phyloP scores from a whole-genome alignment of 768 basidiomycete species.

The Vishniacozyma victoriae region DNA sequence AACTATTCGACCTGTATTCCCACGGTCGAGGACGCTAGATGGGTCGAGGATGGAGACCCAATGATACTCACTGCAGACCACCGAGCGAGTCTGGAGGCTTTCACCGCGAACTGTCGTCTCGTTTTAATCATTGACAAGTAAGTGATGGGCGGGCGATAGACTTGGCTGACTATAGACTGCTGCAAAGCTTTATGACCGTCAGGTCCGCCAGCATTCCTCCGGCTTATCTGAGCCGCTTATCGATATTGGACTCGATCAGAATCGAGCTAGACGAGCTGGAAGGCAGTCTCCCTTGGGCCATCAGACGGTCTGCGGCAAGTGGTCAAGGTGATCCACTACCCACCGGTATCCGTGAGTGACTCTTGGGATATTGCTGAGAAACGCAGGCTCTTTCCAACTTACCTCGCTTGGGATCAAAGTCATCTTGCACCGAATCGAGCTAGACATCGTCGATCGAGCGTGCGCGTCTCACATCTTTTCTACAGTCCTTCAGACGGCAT shows the following conservation, averaged over 20 bases:
- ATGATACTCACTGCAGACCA: no score
- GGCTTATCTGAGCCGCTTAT: not conserved
- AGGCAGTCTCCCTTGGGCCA: not conserved
- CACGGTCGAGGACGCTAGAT: no score
- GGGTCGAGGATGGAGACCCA: no score
- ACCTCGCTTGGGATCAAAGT: not conserved
- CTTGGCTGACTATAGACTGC: conserved; percentile 1
- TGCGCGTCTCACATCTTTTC: not conserved
- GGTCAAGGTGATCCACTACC: not conserved
- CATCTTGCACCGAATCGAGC: not conserved
- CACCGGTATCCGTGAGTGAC: conserved; percentile 6
- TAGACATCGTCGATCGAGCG: not conserved
- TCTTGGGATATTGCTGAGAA: not conserved
- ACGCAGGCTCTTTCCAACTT: not conserved
- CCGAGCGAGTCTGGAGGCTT: no score
- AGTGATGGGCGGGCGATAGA: not conserved
- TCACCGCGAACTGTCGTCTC: no score
- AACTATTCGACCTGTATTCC: no score
- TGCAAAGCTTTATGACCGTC: not conserved
- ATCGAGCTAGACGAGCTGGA: conserved; percentile 3
- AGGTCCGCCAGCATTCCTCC: not conserved
- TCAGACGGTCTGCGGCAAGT: not conserved
- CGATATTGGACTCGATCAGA: conserved; percentile 1
- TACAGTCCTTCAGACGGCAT: not conserved
- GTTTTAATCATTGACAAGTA: not conserved